Base-by-base conservation (phyloP, 805 yeast genomes). In the Wickerhamomyces bisporus region DNA sequence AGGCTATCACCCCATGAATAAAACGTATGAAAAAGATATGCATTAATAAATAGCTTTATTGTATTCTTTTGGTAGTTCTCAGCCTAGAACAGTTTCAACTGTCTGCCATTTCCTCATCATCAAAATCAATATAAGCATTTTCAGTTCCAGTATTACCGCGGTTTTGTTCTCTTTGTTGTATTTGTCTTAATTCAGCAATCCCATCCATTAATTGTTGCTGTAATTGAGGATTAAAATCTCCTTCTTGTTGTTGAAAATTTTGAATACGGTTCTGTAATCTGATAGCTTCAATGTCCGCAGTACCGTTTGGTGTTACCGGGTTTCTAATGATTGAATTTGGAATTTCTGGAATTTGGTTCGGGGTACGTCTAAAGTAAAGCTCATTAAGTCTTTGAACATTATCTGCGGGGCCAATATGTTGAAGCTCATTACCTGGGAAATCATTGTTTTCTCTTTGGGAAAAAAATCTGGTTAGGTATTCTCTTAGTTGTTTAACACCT, bases 401-500 rank as follows among this genome's bases (percentile, higher is more conserved):
- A 6, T 19, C 32, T 5, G 13, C 20, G 19, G 16, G 32, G 6
- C 16, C n/a, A 9, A n/a, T 19, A n/a, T 19, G 10, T 20, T 30
- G 25, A 30, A 30, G 5, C 7, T 30, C 25, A 5, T 16, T 11
- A 6, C 18, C 24, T 7, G 9, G 10, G 7, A 12, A 6, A 6
- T 21, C 20, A 15, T 17, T 32, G 28, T 4, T 2, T 21, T 20
- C 32, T n/a, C 24, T 18, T 20, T 7, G 16, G 5, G 16, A 9
- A 30, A 39, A 45, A 21, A 64, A 32, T 30, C 59, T 58, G 52
- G 72, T 79, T 33, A 91, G 69, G 56, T 83, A 81, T 29, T 75
- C 78, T 45, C 96, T 74, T 45, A 91, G 68, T 42, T 77, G 76
- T 34, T 69, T 74, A 14, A 93, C 96, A 8, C 97, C 97, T 42